Evolutionary conservation across 768 basidiomycete genomes (phyloP), one percentile per base, ranked within the genome.

Genomic region (Porpolomopsis calyptriformis): DNA sequence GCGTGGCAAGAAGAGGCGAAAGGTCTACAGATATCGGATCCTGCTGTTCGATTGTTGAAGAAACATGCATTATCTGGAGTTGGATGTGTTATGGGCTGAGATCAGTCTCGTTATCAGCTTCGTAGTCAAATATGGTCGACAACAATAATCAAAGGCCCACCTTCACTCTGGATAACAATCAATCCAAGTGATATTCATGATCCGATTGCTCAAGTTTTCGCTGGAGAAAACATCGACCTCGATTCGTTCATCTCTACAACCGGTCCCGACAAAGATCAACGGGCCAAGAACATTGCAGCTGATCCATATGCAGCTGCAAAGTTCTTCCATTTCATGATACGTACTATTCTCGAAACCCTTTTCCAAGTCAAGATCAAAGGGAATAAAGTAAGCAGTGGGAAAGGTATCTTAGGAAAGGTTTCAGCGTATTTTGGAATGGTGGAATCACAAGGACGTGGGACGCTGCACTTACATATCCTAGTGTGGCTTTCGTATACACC

Each of bases 201-300:
- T 49, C 73, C 72, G 0, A 57, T 76, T 19, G 68, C 64, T 0
- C 71, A 74, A 44, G 59, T 74, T 0, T 55, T 76, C 9, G 59
- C 65, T 0, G 71, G 74, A 0, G 60, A 59, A 23, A 53, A 68
- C 0, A 73, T 77, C 6, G 57, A 75, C 43, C 45, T 76, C 6
- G 66, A 77, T 42, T 1, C 49, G 0, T 73, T 74, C 40, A 3
- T 49, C 1, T 22, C 45, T 0, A 52, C 53, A 0, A 29, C 39
- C 2, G 65, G 66, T 0, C 67, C 67, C 0, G 50, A 53, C 19
- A 43, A 47, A 2, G 29, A 19, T 0, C 19, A 47, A 2, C 40
- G 64, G 0, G 53, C 55, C 0, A 22, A 45, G 0, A 67, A 61
- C 31, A 60, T 72, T 6, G 65, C 68, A 0, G 24, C 22, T 0